These are phyloP conservation scores for Trichoderma sp. DNA, from an alignment of 2,329 filamentous ascomycete genomes.

Conservation along the genomic window DNA sequence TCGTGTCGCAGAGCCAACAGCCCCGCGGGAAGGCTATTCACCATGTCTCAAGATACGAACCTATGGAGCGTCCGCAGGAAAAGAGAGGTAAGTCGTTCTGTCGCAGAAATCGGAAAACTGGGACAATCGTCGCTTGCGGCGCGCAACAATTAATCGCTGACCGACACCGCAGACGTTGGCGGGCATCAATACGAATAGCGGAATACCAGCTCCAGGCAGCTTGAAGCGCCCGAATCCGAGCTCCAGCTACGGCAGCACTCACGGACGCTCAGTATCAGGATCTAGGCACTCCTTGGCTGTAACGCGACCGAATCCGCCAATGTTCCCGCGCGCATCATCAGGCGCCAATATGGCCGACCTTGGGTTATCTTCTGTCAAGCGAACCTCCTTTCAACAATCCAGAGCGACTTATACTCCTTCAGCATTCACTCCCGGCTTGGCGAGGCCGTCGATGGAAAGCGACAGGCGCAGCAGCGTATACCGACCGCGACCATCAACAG, in stretches of 20 bases:
- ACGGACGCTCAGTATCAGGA: constrained; percentile 81
- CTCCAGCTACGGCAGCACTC: constrained; percentile 67
- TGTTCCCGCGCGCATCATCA: constrained; percentile 83
- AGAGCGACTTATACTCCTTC: constrained; percentile 67
- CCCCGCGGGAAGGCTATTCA: neutral
- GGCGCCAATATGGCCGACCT: constrained; percentile 78
- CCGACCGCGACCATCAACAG: constrained; percentile 68
- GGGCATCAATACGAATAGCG: constrained; percentile 78
- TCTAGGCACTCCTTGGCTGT: constrained; percentile 85
- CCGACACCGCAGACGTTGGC: constrained; percentile 73
- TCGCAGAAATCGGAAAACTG: constrained; percentile 5
- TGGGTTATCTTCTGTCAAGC: constrained; percentile 81
- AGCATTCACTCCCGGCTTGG: constrained; percentile 58
- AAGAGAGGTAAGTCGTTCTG: constrained; percentile 70
- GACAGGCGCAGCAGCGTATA: constrained; percentile 83
- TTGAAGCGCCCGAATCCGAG: constrained; percentile 91
- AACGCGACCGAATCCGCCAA: constrained; percentile 79
- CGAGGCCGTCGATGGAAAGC: constrained; percentile 54
- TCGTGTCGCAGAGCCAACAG: neutral
- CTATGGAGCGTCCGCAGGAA: constrained; percentile 91
- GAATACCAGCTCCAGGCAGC: constrained; percentile 85
- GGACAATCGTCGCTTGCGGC: constrained; percentile 31
- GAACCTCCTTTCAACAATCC: constrained; percentile 77
- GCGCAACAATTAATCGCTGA: constrained; percentile 30
- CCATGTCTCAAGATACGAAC: constrained; percentile 84